Evolutionary conservation across 805 yeast species (phyloP).

Genomic region (Cyberlindnera mrakii): DNA sequence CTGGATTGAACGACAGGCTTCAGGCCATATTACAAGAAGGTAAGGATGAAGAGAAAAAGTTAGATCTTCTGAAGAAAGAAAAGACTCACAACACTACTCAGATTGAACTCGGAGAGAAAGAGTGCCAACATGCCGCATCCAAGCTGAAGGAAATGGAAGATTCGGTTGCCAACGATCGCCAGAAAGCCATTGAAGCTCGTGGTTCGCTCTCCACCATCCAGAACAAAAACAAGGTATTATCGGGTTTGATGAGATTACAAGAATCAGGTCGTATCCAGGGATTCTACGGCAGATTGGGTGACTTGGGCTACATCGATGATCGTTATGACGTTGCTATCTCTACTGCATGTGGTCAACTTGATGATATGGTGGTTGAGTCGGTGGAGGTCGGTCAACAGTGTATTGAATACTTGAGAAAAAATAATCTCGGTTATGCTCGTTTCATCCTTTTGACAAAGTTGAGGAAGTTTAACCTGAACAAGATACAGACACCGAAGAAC

Average conservation of each 20-base stretch:
- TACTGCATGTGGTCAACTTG: constrained; percentile 87
- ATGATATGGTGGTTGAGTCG: constrained; percentile 87
- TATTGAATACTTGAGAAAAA: constrained; percentile 75
- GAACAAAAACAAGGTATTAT: constrained; percentile 67
- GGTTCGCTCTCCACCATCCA: constrained; percentile 50
- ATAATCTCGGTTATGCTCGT: constrained; percentile 81
- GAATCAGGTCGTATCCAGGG: constrained; percentile 81
- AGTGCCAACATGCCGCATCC: constrained; percentile 41
- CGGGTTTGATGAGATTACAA: constrained; percentile 61
- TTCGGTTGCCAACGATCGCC: constrained; percentile 49
- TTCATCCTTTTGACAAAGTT: constrained; percentile 77
- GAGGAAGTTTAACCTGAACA: constrained; percentile 50
- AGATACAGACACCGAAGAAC: constrained; percentile 64
- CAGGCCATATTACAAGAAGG: constrained; percentile 42
- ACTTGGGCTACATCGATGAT: constrained; percentile 84
- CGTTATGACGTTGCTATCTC: constrained; percentile 90
- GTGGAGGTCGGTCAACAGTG: constrained; percentile 68
- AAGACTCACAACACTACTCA: constrained; percentile 45
- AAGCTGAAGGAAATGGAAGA: constrained; percentile 49
- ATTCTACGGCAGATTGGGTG: constrained; percentile 87
- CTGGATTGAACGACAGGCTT: constrained; percentile 37
- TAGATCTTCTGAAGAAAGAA: constrained; percentile 41
- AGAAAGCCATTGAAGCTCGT: constrained; percentile 60
- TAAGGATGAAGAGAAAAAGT: constrained; percentile 41
- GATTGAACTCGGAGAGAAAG: constrained; percentile 50